Evolutionary conservation across 2,329 filamentous ascomycete species (phyloP).

Genomic region (Colletotrichum paranaense): DNA sequence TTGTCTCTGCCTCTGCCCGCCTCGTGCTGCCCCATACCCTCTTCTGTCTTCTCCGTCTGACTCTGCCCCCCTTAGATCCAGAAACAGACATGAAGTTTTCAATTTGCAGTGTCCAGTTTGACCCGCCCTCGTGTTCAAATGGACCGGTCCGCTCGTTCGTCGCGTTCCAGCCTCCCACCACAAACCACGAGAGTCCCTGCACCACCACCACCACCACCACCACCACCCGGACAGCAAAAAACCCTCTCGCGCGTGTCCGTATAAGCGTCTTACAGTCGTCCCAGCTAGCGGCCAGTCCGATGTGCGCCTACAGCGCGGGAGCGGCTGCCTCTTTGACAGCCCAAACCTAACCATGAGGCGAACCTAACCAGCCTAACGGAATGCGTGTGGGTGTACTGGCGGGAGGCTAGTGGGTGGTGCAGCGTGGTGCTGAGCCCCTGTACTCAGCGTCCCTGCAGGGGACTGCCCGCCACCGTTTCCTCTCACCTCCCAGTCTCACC

Average conservation of each 20-base stretch:
- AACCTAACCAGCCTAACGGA: not conserved
- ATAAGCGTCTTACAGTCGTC: slow-evolving; percentile 16
- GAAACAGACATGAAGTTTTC: not conserved
- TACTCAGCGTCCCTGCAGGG: slow-evolving; percentile 4
- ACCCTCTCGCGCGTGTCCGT: not conserved
- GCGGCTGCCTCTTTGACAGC: slow-evolving; percentile 16
- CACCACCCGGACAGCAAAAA: too few species aligned
- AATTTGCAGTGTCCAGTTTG: not conserved
- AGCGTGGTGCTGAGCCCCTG: slow-evolving; percentile 6
- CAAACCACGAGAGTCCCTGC: not conserved
- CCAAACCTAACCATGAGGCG: slow-evolving; percentile 1
- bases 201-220: too few species aligned
- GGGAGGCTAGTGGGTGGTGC: not conserved
- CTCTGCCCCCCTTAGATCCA: not conserved
- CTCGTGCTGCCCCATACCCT: not conserved
- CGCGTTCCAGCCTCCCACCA: slow-evolving; percentile 6
- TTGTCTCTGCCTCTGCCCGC: slow-evolving; percentile 4
- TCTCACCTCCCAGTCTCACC: not conserved
- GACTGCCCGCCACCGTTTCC: not conserved
- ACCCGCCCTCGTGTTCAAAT: not conserved
- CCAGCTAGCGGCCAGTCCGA: slow-evolving; percentile 29
- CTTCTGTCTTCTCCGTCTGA: not conserved
- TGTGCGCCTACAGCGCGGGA: slow-evolving; percentile 6
- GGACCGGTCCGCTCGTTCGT: slow-evolving; percentile 9
- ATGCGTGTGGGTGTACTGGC: not conserved